Base-by-base conservation (phyloP, 306 rosid species). In the Argentina anserina region DNA sequence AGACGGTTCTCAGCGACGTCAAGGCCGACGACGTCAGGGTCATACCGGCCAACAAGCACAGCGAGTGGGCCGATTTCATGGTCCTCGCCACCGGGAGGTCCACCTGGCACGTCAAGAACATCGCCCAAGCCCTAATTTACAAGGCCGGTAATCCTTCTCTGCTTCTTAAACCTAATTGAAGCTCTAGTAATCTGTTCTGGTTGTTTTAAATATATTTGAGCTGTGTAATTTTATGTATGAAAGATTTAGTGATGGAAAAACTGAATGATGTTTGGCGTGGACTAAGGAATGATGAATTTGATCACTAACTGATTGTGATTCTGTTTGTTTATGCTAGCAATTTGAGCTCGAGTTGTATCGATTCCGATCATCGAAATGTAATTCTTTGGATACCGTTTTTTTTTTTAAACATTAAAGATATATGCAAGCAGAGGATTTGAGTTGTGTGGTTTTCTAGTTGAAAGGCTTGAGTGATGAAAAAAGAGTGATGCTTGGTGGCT, bases 101-200 rank as follows among this genome's bases (percentile, higher is more conserved):
- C 23, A 72, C 87, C 18, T 94, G 96, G 99, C 96, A 94, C 67
- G 97, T 94, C 41, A 91, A 78, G 95, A 94, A 94, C 79, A 94
- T 94, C 43, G 97, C 97, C 69, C 94, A 94, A 83, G 95, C 99
- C 81, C 90, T 94, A 71, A 81, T 94, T 86, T 88, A 86, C 85
- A 78, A 88, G 97, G 98, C 79, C 71, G 59, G 85, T 67, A 29
- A 34, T 14, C 20, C 9, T 43, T 43, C 14, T 1, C 14, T 14
- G 49, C 20, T 4, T 43, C 6, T 43, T n/a, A n/a, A n/a, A n/a
- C n/a, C n/a, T n/a, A n/a, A 12, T 25, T 50, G 45, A 31, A 20
- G 34, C 33, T 41, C 17, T 3, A 2, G 7, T 26, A 17, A 15
- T 64, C 34, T 29, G 15, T 69, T 78, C n/a, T 61, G 68, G 56